phyloP scores from a whole-genome alignment of 106 monocot genomes.

The Narthecium ossifragum region DNA sequence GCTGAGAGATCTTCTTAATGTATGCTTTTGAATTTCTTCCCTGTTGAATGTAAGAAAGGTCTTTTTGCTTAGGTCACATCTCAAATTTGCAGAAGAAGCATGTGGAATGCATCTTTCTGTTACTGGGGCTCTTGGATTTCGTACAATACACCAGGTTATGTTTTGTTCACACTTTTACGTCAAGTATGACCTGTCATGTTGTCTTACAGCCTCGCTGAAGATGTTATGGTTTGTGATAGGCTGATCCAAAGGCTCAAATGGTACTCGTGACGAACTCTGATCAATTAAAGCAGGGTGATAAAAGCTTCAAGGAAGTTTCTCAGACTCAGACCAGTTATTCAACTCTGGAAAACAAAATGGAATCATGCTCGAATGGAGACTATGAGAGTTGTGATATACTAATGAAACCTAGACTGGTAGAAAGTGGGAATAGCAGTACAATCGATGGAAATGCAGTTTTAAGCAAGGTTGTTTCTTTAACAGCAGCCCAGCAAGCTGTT shows the following conservation, averaged over 20 bases:
- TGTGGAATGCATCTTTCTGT: conserved; percentile 63
- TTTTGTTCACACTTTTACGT: neutral
- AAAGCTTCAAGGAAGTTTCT: conserved; percentile 8
- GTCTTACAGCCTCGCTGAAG: neutral
- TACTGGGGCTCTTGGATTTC: conserved; percentile 85
- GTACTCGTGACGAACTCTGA: conserved; percentile 61
- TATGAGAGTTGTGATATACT: conserved; percentile 67
- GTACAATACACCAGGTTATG: conserved; percentile 84
- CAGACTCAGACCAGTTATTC: conserved; percentile 1
- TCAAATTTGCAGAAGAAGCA: conserved; percentile 51
- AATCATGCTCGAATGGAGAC: conserved; percentile 11
- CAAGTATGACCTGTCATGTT: neutral
- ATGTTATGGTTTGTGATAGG: conserved; percentile 31
- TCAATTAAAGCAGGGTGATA: conserved; percentile 19
- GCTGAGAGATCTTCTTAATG: neutral
- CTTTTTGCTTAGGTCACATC: conserved; percentile 45
- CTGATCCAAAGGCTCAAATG: conserved; percentile 80
- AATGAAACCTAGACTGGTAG: conserved; percentile 63
- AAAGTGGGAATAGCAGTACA: conserved; percentile 16
- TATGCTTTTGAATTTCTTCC: neutral
- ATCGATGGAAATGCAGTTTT: neutral
- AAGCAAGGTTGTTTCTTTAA: conserved; percentile 19
- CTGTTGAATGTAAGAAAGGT: neutral
- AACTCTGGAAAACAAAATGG: conserved; percentile 13
- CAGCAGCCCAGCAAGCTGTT: conserved; percentile 72